phyloP scores from a whole-genome alignment of 495 filamentous ascomycete species.

The Talaromyces proteolyticus region DNA sequence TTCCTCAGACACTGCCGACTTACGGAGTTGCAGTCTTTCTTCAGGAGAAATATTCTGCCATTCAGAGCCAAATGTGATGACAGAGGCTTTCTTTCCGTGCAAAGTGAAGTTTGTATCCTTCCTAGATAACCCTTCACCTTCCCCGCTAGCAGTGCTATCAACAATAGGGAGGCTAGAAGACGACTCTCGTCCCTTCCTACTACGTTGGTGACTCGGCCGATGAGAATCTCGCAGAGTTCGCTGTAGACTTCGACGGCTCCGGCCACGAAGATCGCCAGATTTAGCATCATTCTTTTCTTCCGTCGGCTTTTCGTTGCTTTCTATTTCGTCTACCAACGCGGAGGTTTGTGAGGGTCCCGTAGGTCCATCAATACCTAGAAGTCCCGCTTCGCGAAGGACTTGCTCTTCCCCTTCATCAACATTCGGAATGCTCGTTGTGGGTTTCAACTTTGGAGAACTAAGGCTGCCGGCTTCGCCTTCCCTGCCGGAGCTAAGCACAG shows the following conservation, averaged over 20 bases:
- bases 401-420: constrained; percentile 44
- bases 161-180: constrained; percentile 52
- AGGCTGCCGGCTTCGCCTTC: constrained; percentile 32
- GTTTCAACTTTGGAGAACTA: constrained; percentile 29
- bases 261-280: constrained; percentile 34
- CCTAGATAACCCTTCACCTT: constrained; percentile 64
- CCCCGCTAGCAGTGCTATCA: constrained; percentile 37
- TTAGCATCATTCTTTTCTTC: constrained; percentile 28
- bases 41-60: constrained; percentile 78
- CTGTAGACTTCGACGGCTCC: constrained; percentile 85
- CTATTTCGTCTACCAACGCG: constrained; percentile 23
- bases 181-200: constrained; percentile 73
- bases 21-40: constrained; percentile 59
- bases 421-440: constrained; percentile 28
- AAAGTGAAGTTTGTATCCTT: constrained; percentile 87
- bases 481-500: constrained; percentile 31
- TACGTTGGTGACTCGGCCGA: constrained; percentile 58
- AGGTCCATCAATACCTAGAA: constrained; percentile 38
- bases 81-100: constrained; percentile 95
- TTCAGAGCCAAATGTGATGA: constrained; percentile 90
- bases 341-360: constrained; percentile 24
- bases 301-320: constrained; percentile 24
- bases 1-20: constrained; percentile 43
- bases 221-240: constrained; percentile 86
- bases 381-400: constrained; percentile 39